Base-by-base conservation (phyloP, 2,329 filamentous ascomycete genomes). In the Polychaeton citri region DNA sequence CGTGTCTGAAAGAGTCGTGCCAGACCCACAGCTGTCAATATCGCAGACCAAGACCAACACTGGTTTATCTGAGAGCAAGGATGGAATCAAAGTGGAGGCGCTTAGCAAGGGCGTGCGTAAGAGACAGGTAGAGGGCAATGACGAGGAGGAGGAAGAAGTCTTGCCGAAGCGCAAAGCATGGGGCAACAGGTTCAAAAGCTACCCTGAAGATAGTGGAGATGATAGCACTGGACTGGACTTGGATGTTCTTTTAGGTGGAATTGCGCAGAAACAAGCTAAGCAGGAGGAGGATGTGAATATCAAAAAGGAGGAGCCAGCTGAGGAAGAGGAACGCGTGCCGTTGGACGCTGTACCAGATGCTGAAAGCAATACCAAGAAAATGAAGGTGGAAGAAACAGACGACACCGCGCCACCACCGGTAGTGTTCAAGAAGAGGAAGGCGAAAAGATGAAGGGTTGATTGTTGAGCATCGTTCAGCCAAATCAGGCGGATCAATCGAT, bases 391-490 rank as follows among this genome's bases (percentile, higher is more conserved):
- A 42, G 49, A 47, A 18, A 38, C 43, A 32, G 40, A 46, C 5
- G 47, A 47, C 24, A 45, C 44, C 32, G 53, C 54, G 8, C 64
- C 69, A 2, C 57, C 61, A 5, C 65, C 71, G 0, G 69, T 85
- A 2, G 64, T 85, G 3, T 90, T 88, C 60, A 88, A 87, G 61
- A 87, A 86, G 62, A 66, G 82, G 36, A 88, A 85, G 52, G 45
- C 47, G 15, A 57, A 57, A 45, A 53, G 46, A 37, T 57, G 54
- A 57, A 21, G n/a, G n/a, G n/a, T n/a, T n/a, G n/a, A n/a, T n/a
- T n/a, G n/a, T n/a, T n/a, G n/a, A n/a, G n/a, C n/a, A n/a, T n/a
- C n/a, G n/a, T n/a, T n/a, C n/a, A n/a, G n/a, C n/a, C n/a, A n/a
- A n/a, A n/a, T n/a, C n/a, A n/a, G n/a, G n/a, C n/a, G n/a, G n/a